Evolutionary conservation across 2,329 filamentous ascomycete genomes (phyloP).

Genomic region (Dothideomycetes sp.): DNA sequence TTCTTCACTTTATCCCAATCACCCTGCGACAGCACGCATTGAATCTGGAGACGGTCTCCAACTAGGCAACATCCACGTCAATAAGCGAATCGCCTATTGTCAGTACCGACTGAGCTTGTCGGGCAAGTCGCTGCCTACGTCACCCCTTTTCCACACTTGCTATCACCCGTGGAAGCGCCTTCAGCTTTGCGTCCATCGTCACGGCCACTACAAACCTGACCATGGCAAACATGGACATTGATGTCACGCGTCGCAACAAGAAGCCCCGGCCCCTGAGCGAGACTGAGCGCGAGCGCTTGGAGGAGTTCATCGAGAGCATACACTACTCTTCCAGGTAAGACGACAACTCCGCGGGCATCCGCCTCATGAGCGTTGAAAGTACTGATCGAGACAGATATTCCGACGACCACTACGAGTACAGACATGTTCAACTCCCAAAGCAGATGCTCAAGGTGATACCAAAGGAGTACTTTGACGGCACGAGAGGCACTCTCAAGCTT

Average conservation of each 20-base stretch:
- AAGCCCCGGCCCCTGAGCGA: slow-evolving; percentile 71
- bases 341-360: neutral
- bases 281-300: slow-evolving; percentile 67
- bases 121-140: slow-evolving; percentile 3
- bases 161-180: too few relatives aligned
- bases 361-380: neutral
- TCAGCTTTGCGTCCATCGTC: too few relatives aligned
- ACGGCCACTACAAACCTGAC: too few relatives aligned
- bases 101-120: too few relatives aligned
- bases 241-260: slow-evolving; percentile 77
- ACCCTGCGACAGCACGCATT: neutral
- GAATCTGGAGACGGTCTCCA: too few relatives aligned
- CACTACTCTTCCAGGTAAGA: slow-evolving; percentile 85
- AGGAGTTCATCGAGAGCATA: slow-evolving; percentile 87
- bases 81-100: too few relatives aligned
- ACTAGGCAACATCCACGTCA: neutral
- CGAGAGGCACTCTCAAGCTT: slow-evolving; percentile 86
- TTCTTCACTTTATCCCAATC: neutral
- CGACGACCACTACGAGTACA: slow-evolving; percentile 88
- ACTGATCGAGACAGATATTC: slow-evolving; percentile 73
- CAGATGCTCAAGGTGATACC: slow-evolving; percentile 97
- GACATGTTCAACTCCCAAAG: slow-evolving; percentile 94
- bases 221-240: slow-evolving; percentile 49
- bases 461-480: slow-evolving; percentile 81
- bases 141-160: slow-evolving; percentile 4